A percentile compares a stretch with the other conserved stretches of the same genome.
Conservation (phyloP, 2,329 filamentous ascomycete genomes). For the Sclerotinia sclerotiorum region DNA sequence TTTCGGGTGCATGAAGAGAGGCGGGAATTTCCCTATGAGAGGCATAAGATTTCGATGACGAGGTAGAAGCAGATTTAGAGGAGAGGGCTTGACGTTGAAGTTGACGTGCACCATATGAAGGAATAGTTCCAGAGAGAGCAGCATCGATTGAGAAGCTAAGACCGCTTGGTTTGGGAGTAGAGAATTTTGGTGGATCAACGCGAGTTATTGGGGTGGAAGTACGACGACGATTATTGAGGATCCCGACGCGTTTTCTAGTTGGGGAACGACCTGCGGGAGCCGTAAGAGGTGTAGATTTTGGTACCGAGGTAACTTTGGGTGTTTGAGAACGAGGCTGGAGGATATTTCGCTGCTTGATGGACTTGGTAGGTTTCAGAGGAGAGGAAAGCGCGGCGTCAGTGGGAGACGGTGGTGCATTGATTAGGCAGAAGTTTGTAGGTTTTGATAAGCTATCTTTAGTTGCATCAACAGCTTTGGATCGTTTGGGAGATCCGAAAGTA, state of each 20-base stretch:
- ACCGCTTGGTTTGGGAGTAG: conserved; percentile 47
- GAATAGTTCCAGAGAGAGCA: conserved; percentile 74
- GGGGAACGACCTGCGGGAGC: conserved; percentile 82
- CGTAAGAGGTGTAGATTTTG: conserved; percentile 55
- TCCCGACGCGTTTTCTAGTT: conserved; percentile 68
- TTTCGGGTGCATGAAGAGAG: conserved; percentile 47
- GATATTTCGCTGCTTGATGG: conserved; percentile 41
- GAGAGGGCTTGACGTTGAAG: conserved; percentile 39
- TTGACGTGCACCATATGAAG: conserved; percentile 54
- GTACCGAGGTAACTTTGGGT: conserved; percentile 45
- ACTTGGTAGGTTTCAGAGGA: conserved; percentile 30
- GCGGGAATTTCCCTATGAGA: conserved; percentile 24
- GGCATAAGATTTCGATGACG: background rate
- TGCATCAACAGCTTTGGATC: conserved; percentile 38
- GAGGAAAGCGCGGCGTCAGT: conserved; percentile 32
- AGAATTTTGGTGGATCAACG: conserved; percentile 65
- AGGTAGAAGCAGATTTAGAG: conserved; percentile 23
- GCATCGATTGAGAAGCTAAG: conserved; percentile 79
- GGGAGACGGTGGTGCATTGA: conserved; percentile 39
- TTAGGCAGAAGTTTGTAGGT: conserved; percentile 35
- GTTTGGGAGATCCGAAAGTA: conserved; percentile 53
- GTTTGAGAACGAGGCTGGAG: conserved; percentile 55
- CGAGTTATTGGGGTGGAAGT: conserved; percentile 64
- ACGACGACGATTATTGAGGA: conserved; percentile 64
- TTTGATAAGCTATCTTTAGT: conserved; percentile 16